Base-by-base conservation (phyloP, 495 filamentous ascomycete genomes). In the Pyrenula massariospora region DNA sequence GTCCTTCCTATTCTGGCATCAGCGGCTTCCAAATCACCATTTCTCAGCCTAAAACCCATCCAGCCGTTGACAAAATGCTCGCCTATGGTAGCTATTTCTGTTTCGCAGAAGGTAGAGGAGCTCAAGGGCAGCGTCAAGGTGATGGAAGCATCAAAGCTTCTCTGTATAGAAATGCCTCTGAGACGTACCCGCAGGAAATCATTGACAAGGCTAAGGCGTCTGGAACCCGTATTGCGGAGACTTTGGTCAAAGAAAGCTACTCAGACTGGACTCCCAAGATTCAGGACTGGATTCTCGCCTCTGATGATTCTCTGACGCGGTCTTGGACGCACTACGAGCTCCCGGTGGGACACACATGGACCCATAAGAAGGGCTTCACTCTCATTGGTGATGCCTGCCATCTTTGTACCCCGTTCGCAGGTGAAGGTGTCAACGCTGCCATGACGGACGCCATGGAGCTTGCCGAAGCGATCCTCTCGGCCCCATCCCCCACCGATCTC, bases 341-440 rank as follows among this genome's bases (percentile, higher is more conserved):
- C 0, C 78, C 80, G 1, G 66, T 77, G 3, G 81, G 77, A 12
- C 54, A 69, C 24, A 60, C 57, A 2, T 85, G 80, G 79, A 63
- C 72, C 54, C 63, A 70, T 15, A 58, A 63, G 31, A 42, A 42
- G 31, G 31, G 31, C 5, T 42, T 42, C 2, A 79, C 81, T 5
- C 62, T 84, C 22, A 70, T 81, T 19, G 82, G 82, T 1, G 80
- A 84, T 62, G 76, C 82, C 15, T 80, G 79, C 1, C 79, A 84
- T 63, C 54, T 82, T 1, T 82, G 81, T 77, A 78, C 78, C 1
- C 78, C 79, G 1, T 81, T 82, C 60, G 77, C 75, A 0, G 81
- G 79, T 22, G 76, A 74, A 8, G 78, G 79, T 2, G 76, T 83
- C 3, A 82, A 84, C 54, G 56, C 77, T 22, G 78, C 75, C 0